Evolutionary conservation across 176 grass and related monocot species (phyloP), one percentile per base, ranked within the genome.

Genomic region (Areca catechu): DNA sequence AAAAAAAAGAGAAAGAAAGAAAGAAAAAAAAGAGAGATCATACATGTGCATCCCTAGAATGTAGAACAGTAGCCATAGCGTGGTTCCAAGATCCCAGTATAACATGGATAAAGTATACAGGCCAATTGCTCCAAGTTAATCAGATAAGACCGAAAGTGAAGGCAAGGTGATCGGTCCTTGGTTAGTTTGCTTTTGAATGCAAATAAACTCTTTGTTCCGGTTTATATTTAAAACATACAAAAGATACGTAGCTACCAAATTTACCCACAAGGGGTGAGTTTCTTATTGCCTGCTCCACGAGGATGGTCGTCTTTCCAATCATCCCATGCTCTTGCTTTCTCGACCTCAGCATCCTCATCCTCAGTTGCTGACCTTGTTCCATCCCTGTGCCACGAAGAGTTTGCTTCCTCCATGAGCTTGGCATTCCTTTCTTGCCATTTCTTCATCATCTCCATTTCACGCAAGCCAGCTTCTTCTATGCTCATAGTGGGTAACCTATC

Each of bases 251-350:
- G 10, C 34, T 12, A 43, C 34, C 34, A 12, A 63, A 20, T 43
- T 71, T 75, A 97, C 30, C 93, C 93, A 19, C 93, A 98, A 24
- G 93, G 93, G 3, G 87, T 92, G 66, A 92, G 84, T 61, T 92
- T 98, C 87, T 98, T 98, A 65, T 92, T 98, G 68, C 93, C 93
- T 0, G 93, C 87, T 2, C 93, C 87, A 14, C 87, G 93, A 43
- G 87, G 93, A 49, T 98, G 88, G 20, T 98, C 93, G 30, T 98
- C 93, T 58, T 98, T 92, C 87, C 93, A 89, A 57, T 98, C 93
- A 67, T 92, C 93, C 63, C 70, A 98, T 16, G 73, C 93, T 67
- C 87, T 83, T 47, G 87, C 87, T 76, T 83, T 92, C 58, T 73
- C 84, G 57, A 88, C 93, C 70, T 88, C 84, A 0, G 72, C 66